phyloP scores from a whole-genome alignment of 176 grass and related monocot species.

The Oryza coarctata region DNA sequence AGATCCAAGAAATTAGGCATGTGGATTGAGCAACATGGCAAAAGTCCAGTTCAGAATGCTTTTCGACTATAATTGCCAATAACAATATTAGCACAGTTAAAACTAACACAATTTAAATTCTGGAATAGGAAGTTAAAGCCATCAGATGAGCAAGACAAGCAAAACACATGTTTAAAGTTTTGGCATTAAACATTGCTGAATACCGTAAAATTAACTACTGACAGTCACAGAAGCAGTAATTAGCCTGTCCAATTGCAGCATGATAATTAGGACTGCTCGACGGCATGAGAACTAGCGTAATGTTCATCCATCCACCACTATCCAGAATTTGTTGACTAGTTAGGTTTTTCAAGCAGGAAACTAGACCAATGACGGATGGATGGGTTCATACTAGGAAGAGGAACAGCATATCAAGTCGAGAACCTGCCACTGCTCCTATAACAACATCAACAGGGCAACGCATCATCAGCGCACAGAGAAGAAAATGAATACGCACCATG shows the following conservation, averaged over 20 bases:
- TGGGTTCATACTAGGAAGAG: background rate
- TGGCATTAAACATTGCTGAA: background rate
- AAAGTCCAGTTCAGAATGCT: background rate
- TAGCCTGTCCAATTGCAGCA: background rate
- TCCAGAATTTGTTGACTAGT: background rate
- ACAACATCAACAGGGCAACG: background rate
- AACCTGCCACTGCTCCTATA: background rate
- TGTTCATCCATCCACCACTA: background rate
- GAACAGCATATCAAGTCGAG: background rate
- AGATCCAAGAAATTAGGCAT: background rate
- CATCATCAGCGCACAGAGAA: background rate
- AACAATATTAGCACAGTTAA: too few relatives aligned
- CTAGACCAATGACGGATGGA: background rate
- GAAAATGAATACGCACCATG: slow-evolving; percentile 24
- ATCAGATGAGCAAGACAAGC: background rate
- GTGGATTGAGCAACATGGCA: background rate
- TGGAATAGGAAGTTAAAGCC: background rate
- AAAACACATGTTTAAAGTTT: background rate
- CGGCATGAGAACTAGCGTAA: background rate
- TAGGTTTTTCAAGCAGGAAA: background rate
- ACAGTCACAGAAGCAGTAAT: background rate
- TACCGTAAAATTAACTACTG: too few relatives aligned
- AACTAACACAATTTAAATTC: background rate
- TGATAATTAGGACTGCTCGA: background rate
- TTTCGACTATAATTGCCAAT: background rate